Evolutionary conservation across 768 basidiomycete genomes (phyloP), one percentile per base, ranked within the genome.

Genomic region (Collybia mongolica): DNA sequence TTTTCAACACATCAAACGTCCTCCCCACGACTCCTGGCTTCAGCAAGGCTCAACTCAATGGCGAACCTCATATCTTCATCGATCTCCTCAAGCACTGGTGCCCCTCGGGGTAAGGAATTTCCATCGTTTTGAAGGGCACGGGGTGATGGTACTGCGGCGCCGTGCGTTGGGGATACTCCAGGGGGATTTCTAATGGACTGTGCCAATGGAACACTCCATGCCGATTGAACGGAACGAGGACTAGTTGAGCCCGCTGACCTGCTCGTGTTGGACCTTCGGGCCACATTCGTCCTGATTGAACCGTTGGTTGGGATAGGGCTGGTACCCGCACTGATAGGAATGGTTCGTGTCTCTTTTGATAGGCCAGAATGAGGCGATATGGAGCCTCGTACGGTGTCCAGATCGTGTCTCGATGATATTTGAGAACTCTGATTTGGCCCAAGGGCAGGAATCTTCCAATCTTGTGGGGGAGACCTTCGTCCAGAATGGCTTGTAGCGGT

Each of bases 21-120:
- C 43, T 68, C 66, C 15, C 66, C 68, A 2, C 69, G 68, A 53
- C 71, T 75, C 46, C 60, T 66, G n/a, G 82, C 83, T 59, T 90
- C 88, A 1, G 78, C 84, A 20, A 90, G 72, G 61, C 88, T 90
- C 64, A 90, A 61, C 65, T 84, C 83, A 11, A 90, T 75, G 9
- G 81, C 87, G 54, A 82, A 76, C 43, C 66, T 73, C 62, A 90
- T 56, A 55, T 89, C 86, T 14, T 79, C 84, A 51, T 90, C 86
- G 56, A 82, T 74, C 14, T 77, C 74, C 50, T 45, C 59, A 50
- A 3, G 46, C 51, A 37, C 60, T 46, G 23, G 57, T 44, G 26
- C 54, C 50, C 49, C 45, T 38, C 23, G 51, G 26, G 49, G 49
- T 29, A 35, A 59, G 36, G 18, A 57, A 45, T 1, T 19, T 19